Base-by-base conservation (phyloP, 495 filamentous ascomycete genomes). In the Xylaria curta region DNA sequence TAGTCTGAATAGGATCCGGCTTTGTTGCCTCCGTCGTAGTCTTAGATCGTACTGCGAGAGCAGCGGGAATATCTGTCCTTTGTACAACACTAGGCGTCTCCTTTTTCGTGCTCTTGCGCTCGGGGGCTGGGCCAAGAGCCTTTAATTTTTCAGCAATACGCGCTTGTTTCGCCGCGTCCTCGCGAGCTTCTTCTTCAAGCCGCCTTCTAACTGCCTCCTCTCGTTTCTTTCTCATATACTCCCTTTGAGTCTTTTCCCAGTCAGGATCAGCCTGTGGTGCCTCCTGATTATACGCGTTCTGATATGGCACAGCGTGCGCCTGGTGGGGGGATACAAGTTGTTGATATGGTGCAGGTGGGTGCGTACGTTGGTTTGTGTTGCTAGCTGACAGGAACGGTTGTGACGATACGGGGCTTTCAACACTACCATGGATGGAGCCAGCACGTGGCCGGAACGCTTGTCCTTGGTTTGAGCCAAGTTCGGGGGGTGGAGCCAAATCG, bases 61-160 rank as follows among this genome's bases (percentile, higher is more conserved):
- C 46, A 6, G 79, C 76, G n/a, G 78, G 71, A 53, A 74, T 54
- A 74, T 78, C 59, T 78, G 78, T 69, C 83, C 82, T 72, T 85
- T 81, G 72, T 42, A 38, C 19, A 26, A 69, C 81, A 47, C 78
- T 76, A 66, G 77, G 71, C 17, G 81, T 78, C 26, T 83, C 84
- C 69, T 84, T 87, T 72, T 86, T 88, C 15, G 79, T 82, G 69
- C 80, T 85, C 61, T 87, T 87, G 46, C 90, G 90, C 56, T 92
- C 86, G 3, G 92, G 92, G 7, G 89, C 79, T 56, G 90, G 86
- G 0, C 93, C 95, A 73, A 98, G 81, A 7, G 87, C 87, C 74
- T 92, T 94, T 63, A 99, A 85, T 81, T 95, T 97, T 73, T 92
- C 85, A 40, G 90, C 87, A 74, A 98, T 93, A 54, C 96, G 87